A percentile compares a stretch with the other conserved stretches of the same genome.
Conservation (phyloP, 805 yeast genomes). For the Pichia phayaonensis region DNA sequence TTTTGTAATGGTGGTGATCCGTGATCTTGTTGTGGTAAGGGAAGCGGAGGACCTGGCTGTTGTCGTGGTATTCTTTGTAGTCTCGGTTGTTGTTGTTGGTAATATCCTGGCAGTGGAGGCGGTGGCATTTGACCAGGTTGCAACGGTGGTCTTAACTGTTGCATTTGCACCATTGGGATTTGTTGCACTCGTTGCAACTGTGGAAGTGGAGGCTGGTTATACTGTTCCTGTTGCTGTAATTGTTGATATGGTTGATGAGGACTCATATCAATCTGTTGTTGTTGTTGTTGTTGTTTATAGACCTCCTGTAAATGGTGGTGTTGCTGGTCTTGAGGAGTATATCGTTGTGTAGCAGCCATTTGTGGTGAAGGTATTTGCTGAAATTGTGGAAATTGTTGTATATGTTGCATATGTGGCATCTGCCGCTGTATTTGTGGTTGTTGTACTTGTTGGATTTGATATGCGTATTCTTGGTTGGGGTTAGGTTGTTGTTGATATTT, state of each 20-base stretch:
- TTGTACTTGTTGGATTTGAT: background rate
- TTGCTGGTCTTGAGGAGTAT: background rate
- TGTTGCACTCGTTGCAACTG: background rate
- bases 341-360: background rate
- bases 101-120: background rate
- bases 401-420: background rate
- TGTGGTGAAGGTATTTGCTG: background rate
- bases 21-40: background rate
- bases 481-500: background rate
- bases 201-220: background rate
- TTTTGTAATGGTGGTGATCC: background rate
- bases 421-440: background rate
- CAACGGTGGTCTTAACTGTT: background rate
- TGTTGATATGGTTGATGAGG: background rate
- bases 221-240: no score
- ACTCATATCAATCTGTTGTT: background rate
- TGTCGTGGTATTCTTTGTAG: no score
- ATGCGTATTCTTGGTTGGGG: background rate
- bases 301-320: background rate
- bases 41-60: background rate
- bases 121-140: background rate
- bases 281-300: background rate
- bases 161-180: background rate
- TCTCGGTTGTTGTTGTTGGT: background rate
- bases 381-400: background rate